A percentile compares a stretch with the other conserved stretches of the same genome.
Evolutionary conservation across 2,329 filamentous ascomycete genomes (phyloP).

Genomic region (Penicillium sp.): DNA sequence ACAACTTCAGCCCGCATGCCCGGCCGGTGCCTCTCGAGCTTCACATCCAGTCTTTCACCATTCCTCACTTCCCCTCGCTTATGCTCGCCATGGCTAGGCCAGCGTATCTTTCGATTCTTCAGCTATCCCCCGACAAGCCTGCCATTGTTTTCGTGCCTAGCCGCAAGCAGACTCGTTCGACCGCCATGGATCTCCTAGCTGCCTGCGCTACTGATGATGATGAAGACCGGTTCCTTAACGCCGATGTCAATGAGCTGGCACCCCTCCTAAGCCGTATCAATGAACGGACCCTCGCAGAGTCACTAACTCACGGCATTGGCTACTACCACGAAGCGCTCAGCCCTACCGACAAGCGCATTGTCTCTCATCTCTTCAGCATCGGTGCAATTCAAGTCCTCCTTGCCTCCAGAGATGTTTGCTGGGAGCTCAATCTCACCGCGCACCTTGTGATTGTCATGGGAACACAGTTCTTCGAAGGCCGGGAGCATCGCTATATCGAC

Average conservation of each 20-base stretch:
- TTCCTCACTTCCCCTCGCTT: conserved; percentile 91
- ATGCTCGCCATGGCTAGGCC: conserved; percentile 99
- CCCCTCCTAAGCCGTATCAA: conserved; percentile 75
- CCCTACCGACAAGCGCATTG: conserved; percentile 81
- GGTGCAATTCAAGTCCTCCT: conserved; percentile 82
- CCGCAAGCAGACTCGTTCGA: conserved; percentile 82
- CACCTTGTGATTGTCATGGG: conserved; percentile 95
- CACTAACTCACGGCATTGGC: conserved; percentile 83
- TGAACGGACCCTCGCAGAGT: conserved; percentile 78
- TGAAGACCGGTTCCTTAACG: conserved; percentile 86
- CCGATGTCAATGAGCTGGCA: conserved; percentile 68
- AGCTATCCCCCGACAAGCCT: conserved; percentile 80
- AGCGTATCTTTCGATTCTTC: conserved; percentile 76
- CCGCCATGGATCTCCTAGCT: conserved; percentile 76
- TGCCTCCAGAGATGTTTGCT: conserved; percentile 81
- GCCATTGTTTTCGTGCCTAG: conserved; percentile 86
- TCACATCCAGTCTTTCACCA: conserved; percentile 88
- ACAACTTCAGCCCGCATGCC: conserved; percentile 92
- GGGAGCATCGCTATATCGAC: conserved; percentile 93
- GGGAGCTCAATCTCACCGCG: conserved; percentile 81
- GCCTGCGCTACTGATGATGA: conserved; percentile 81
- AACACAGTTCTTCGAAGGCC: conserved; percentile 92
- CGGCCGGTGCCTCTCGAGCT: conserved; percentile 83
- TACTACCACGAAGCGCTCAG: conserved; percentile 95
- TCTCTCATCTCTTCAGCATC: conserved; percentile 80